Base-by-base conservation (phyloP, 768 basidiomycete species). In the Pleurotus pulmonarius region DNA sequence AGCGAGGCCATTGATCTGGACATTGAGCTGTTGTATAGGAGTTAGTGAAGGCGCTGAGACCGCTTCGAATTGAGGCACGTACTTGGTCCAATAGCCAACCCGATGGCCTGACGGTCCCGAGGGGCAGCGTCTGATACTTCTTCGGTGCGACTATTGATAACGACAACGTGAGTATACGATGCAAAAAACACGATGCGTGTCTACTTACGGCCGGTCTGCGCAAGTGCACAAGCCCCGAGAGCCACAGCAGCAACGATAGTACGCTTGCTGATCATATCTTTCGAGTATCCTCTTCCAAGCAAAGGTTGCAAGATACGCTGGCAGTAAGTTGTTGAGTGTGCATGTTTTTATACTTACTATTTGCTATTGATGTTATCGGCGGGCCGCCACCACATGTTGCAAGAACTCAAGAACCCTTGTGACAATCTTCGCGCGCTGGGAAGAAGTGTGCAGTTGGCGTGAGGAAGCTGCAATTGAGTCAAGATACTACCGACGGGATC, bases 21-120 rank as follows among this genome's bases (percentile, higher is more conserved):
- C 73, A 44, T 64, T 65, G n/a, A 78, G 64, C 76, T 76, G 45
- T 11, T 40, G 38, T 25, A 18, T 7, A n/a, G 56, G 39, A 34
- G 49, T 15, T 5, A 46, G 49, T 25, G 51, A 34, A 20, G 41
- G 24, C 9, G 26, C 8, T 26, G 26, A 18, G 34, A 20, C 46
- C 5, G 39, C 11, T 20, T 52, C 40, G 7, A 47, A 38, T 22
- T 12, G 11, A 18, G 34, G 8, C 15, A 20, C 26, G 9, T 60
- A 73, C 76, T 58, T 78, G 76, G 59, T 77, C 73, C 65, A 69
- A 62, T 25, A 78, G 63, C 76, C 76, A 78, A 60, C 76, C 75
- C 0, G 72, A 57, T 7, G 76, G 75, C 56, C 63, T 67, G 6
- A 78, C 61, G 34, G 67, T 63, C 15, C 75, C 75, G 16, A 78